Conservation (phyloP, 345 rosid species). For the Pistacia atlantica region DNA sequence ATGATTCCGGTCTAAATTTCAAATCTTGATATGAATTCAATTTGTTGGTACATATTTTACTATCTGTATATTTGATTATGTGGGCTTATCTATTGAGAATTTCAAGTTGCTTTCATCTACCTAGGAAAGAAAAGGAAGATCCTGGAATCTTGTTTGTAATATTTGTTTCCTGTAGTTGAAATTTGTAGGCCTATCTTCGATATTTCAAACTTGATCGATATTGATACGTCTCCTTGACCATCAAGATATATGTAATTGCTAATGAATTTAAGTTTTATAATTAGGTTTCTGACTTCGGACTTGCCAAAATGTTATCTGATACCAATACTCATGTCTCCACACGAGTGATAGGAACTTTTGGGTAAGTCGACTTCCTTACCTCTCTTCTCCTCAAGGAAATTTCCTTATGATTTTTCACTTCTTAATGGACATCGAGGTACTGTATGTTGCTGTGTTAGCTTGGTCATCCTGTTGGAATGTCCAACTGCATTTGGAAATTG, state of each 20-base stretch:
- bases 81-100: not conserved
- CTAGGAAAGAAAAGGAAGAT: no score
- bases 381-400: no score
- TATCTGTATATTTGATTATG: not conserved
- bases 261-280: constrained; percentile 5
- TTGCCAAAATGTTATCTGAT: constrained; percentile 64
- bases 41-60: not conserved
- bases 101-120: not conserved
- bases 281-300: constrained; percentile 90
- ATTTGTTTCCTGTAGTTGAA: no score
- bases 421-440: not conserved
- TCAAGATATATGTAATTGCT: no score
- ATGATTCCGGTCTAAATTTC: not conserved
- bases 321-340: constrained; percentile 67
- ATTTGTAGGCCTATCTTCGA: no score
- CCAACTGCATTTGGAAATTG: not conserved
- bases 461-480: not conserved
- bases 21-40: not conserved
- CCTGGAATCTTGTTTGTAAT: no score
- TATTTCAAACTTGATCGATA: no score
- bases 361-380: constrained; percentile 39
- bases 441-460: not conserved
- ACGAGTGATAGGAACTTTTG: constrained; percentile 85
- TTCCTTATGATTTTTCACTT: not conserved
- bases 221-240: no score